Evolutionary conservation across 345 rosid species (phyloP), one percentile per base, ranked within the genome.

Genomic region (Tarenaya hassleriana): DNA sequence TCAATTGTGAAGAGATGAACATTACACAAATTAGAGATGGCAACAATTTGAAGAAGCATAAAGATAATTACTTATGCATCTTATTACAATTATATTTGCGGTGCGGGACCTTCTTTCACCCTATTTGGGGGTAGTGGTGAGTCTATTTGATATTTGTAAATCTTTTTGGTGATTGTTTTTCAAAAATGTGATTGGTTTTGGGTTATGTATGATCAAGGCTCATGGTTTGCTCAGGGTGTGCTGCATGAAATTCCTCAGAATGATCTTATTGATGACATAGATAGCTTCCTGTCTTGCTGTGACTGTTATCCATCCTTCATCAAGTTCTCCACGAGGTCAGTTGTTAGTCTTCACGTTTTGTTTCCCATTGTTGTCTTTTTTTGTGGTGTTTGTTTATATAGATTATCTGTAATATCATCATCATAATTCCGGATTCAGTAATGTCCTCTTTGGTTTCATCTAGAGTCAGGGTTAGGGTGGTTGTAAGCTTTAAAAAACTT

Each of bases 211-310:
- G 41, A 50, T 57, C 13, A 43, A 33, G 12, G 33, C 15, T 24
- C 13, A 5, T 41, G 41, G 4, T 1, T 33, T 64, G 59, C 50
- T 56, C 64, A 89, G 97, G 70, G 75, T 58, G 63, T 78, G 29
- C 58, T 86, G 64, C 76, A 75, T 64, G 90, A 87, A 41, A 16
- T 89, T 39, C 88, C 94, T 11, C 50, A 8, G 52, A 67, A 49
- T 69, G 86, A 79, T 29, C 0, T 10, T 8, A 4, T 21, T 3
- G 94, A 86, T 16, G 95, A 89, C 54, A 38, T 83, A 11, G 95
- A 86, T 21, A 80, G 86, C 70, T 79, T 86, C 67, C 68, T 89
- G 40, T 70, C 79, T 14, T 88, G 90, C 29, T 89, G 78, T 69
- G 75, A 77, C 19, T 83, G 42, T 58, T 67, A 79, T 49, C 52